Evolutionary conservation across 208 protist genomes (phyloP).

Genomic region (Strigomonas galati): DNA sequence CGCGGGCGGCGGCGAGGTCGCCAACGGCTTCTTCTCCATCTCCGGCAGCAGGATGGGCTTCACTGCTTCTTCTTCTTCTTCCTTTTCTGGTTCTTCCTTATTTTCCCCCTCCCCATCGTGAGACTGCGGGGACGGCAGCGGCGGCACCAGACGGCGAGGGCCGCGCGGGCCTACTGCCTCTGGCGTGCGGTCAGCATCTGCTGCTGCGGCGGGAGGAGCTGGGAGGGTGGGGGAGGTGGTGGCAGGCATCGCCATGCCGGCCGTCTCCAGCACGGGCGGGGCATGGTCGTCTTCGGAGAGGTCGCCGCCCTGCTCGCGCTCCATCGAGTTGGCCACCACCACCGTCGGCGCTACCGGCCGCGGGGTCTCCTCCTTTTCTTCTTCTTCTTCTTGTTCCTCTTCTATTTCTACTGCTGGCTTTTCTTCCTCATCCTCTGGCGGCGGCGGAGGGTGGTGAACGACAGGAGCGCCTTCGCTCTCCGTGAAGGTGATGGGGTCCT

Average conservation of each 20-base stretch:
- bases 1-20: constrained; percentile 16
- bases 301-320: constrained; percentile 13
- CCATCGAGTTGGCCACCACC: constrained; percentile 15
- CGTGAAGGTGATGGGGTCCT: constrained; percentile 6
- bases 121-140: constrained; percentile 13
- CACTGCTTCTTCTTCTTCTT: constrained; percentile 7
- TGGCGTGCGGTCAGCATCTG: background rate
- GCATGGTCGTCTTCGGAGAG: background rate
- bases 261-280: background rate
- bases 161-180: background rate
- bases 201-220: no score
- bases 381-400: background rate
- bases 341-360: constrained; percentile 10
- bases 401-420: background rate
- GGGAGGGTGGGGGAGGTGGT: no score
- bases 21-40: constrained; percentile 1
- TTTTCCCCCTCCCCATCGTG: constrained; percentile 6
- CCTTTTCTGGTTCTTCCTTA: background rate
- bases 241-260: background rate
- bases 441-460: no score
- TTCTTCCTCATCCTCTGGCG: background rate
- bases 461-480: no score
- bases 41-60: no score
- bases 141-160: constrained; percentile 24
- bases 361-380: constrained; percentile 1